Conservation (phyloP, 2,329 filamentous ascomycete species). For the Septoria linicola region DNA sequence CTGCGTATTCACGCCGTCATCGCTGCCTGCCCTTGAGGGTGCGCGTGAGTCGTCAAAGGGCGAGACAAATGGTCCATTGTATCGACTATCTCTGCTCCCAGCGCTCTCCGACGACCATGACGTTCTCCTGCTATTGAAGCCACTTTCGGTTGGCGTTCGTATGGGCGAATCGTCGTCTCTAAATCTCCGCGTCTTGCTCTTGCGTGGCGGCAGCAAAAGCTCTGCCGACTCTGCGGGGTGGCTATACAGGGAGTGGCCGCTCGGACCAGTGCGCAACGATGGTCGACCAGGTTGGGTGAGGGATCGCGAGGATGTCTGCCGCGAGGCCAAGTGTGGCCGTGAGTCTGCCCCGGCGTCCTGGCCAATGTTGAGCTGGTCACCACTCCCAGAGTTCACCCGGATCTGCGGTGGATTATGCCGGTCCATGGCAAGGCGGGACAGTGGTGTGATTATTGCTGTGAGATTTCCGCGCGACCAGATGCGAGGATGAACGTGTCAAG, state of each 20-base stretch:
- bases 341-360: slow-evolving; percentile 19
- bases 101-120: slow-evolving; percentile 63
- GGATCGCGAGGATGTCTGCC: slow-evolving; percentile 47
- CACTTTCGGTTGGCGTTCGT: slow-evolving; percentile 52
- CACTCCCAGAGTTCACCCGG: slow-evolving; percentile 61
- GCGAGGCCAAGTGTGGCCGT: slow-evolving; percentile 40
- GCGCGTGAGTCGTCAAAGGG: slow-evolving; percentile 62
- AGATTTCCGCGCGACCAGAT: too few species aligned
- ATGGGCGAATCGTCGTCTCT: slow-evolving; percentile 54
- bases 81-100: slow-evolving; percentile 54
- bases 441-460: too few species aligned
- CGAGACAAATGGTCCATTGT: slow-evolving; percentile 48
- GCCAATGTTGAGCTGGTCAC: slow-evolving; percentile 50
- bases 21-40: slow-evolving; percentile 61
- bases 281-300: slow-evolving; percentile 42
- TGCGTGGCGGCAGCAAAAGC: slow-evolving; percentile 51
- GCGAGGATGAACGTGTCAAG: too few species aligned
- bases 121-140: slow-evolving; percentile 59
- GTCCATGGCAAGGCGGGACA: slow-evolving; percentile 8
- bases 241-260: slow-evolving; percentile 28
- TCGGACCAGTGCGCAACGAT: slow-evolving; percentile 30
- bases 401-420: slow-evolving; percentile 55
- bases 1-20: slow-evolving; percentile 67
- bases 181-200: slow-evolving; percentile 50
- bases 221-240: slow-evolving; percentile 49